Evolutionary conservation across 108 stramenopile species (phyloP).

Genomic region (Epipyxis sp.): DNA sequence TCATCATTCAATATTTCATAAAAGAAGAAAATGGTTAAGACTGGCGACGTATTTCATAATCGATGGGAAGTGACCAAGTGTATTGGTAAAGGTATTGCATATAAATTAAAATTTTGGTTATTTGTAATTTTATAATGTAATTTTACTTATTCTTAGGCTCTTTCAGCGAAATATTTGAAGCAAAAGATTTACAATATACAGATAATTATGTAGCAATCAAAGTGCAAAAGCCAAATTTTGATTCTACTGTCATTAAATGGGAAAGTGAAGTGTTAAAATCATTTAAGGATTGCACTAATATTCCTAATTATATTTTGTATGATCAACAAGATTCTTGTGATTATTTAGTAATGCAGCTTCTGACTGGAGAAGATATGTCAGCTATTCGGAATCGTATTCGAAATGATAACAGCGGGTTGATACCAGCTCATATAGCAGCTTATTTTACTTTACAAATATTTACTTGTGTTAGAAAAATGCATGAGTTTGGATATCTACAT

Average conservation of each 20-base stretch:
- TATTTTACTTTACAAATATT: slow-evolving; percentile 39
- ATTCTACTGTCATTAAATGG: slow-evolving; percentile 31
- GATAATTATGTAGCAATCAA: slow-evolving; percentile 5
- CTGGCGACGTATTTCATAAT: neutral
- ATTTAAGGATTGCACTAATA: slow-evolving; percentile 35
- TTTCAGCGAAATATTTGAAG: neutral
- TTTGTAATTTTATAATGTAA: neutral
- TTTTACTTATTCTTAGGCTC: neutral
- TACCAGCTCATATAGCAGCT: neutral
- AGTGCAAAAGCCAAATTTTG: neutral
- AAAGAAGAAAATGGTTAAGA: neutral
- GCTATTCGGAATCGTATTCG: slow-evolving; percentile 35
- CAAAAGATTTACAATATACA: neutral
- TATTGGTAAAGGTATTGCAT: slow-evolving; percentile 1
- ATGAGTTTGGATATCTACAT: slow-evolving; percentile 43
- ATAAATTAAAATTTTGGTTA: neutral
- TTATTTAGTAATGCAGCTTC: slow-evolving; percentile 49
- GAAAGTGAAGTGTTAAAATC: slow-evolving; percentile 40
- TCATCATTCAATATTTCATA: too few species aligned
- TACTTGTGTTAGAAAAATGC: slow-evolving; percentile 41
- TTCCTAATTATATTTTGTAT: slow-evolving; percentile 38
- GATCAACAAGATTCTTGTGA: slow-evolving; percentile 35
- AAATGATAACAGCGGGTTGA: neutral
- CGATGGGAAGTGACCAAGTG: neutral
- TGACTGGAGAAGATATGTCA: slow-evolving; percentile 52